Conservation (phyloP, 2,329 filamentous ascomycete species). For the Trichoderma lentiforme region DNA sequence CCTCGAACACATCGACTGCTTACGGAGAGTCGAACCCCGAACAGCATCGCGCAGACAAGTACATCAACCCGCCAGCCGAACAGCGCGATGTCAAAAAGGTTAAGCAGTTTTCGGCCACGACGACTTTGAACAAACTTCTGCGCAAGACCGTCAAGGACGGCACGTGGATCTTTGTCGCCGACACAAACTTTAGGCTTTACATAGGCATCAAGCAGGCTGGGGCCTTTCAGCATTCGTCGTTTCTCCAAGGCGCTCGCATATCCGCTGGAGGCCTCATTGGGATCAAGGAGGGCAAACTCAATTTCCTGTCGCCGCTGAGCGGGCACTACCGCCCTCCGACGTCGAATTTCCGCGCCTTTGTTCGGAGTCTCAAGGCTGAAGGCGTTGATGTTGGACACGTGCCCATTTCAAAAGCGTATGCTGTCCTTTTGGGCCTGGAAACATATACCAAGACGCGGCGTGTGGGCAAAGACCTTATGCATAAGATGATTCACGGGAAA, state of each 20-base stretch:
- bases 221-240: constrained; percentile 87
- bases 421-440: constrained; percentile 78
- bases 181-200: constrained; percentile 81
- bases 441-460: constrained; percentile 68
- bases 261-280: constrained; percentile 81
- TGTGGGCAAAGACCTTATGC: constrained; percentile 55
- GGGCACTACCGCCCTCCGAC: constrained; percentile 86
- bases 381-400: constrained; percentile 78
- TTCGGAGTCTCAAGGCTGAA: constrained; percentile 66
- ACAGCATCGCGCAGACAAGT: constrained; percentile 60
- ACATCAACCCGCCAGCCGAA: constrained; percentile 60
- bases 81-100: constrained; percentile 53
- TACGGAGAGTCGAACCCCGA: constrained; percentile 46
- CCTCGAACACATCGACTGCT: constrained; percentile 20
- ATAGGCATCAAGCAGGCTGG: constrained; percentile 87
- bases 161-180: constrained; percentile 91
- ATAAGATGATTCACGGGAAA: constrained; percentile 49
- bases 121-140: constrained; percentile 74
- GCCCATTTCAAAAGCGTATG: constrained; percentile 77
- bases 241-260: constrained; percentile 78
- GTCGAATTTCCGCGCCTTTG: constrained; percentile 78
- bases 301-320: constrained; percentile 65
- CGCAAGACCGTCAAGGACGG: constrained; percentile 78
- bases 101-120: constrained; percentile 65
- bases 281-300: constrained; percentile 76